Percentiles rank a stretch among this genome's conserved stretches.
Conservation (phyloP, 2,329 filamentous ascomycete genomes). For the Westerdykella sp. region DNA sequence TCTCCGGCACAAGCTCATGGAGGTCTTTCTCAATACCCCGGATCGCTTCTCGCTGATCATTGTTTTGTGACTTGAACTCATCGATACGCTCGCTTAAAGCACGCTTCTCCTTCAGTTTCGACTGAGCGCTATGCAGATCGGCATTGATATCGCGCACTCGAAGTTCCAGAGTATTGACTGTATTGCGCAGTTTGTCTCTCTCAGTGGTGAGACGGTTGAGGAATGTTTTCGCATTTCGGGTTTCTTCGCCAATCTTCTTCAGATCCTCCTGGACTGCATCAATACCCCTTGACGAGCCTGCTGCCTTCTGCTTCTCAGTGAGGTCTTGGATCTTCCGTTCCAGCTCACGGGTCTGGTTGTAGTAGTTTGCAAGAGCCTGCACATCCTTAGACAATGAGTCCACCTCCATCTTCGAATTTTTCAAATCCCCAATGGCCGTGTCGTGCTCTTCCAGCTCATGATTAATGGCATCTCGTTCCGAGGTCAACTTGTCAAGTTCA, state of each 20-base stretch:
- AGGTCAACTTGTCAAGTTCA: constrained; percentile 52
- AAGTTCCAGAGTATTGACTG: constrained; percentile 66
- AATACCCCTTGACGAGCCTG: constrained; percentile 59
- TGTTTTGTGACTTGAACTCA: constrained; percentile 62
- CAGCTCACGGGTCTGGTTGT: constrained; percentile 64
- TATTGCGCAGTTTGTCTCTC: constrained; percentile 63
- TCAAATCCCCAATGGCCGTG: constrained; percentile 53
- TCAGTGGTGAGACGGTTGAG: constrained; percentile 63
- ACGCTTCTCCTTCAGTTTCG: constrained; percentile 75
- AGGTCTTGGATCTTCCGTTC: constrained; percentile 70
- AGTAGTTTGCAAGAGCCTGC: constrained; percentile 64
- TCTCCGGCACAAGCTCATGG: constrained; percentile 65
- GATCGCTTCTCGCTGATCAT: constrained; percentile 63
- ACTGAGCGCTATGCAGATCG: constrained; percentile 62
- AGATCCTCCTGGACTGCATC: constrained; percentile 81
- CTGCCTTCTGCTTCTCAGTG: constrained; percentile 66
- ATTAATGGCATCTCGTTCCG: constrained; percentile 35
- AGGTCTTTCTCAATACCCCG: constrained; percentile 66
- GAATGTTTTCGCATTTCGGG: constrained; percentile 56
- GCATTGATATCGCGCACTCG: constrained; percentile 69
- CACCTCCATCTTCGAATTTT: constrained; percentile 63
- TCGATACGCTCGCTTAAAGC: constrained; percentile 65
- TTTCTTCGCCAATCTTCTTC: constrained; percentile 59
- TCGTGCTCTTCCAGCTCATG: constrained; percentile 58
- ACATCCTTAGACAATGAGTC: constrained; percentile 73